Percentiles rank a stretch among this genome's conserved stretches.
Evolutionary conservation across 768 basidiomycete species (phyloP).

Genomic region (Tricholoma saponaceum): DNA sequence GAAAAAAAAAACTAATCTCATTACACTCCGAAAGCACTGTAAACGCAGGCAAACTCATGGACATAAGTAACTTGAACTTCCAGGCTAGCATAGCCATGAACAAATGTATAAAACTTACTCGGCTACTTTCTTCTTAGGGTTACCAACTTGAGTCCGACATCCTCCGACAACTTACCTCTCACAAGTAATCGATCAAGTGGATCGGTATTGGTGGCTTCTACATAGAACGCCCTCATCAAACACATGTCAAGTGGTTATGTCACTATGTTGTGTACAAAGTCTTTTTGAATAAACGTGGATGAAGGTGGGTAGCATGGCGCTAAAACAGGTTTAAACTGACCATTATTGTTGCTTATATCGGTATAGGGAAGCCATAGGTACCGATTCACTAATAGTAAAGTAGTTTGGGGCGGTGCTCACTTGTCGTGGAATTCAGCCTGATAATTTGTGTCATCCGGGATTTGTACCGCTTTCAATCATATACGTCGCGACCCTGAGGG

Average conservation of each 20-base stretch:
- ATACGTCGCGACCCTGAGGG: too few species aligned
- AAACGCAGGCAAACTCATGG: background rate
- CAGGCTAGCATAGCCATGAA: background rate
- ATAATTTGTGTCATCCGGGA: too few species aligned
- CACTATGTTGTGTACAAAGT: too few species aligned
- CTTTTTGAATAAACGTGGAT: background rate
- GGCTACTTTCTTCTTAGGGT: background rate
- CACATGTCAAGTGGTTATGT: background rate
- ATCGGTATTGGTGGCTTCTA: background rate
- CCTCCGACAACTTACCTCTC: background rate
- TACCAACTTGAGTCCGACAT: too few species aligned
- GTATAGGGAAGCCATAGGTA: too few species aligned
- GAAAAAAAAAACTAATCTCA: background rate
- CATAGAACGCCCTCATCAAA: background rate
- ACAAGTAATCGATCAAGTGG: background rate
- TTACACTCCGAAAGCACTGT: background rate
- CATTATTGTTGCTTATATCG: background rate
- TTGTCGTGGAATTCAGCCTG: too few species aligned
- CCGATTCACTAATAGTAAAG: too few species aligned
- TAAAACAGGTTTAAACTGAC: background rate
- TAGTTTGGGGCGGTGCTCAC: too few species aligned
- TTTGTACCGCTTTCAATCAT: too few species aligned
- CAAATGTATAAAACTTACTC: background rate
- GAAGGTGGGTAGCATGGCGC: background rate
- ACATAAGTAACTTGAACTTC: background rate